Evolutionary conservation across 805 yeast genomes (phyloP).

Genomic region (Yamadazyma sp.): DNA sequence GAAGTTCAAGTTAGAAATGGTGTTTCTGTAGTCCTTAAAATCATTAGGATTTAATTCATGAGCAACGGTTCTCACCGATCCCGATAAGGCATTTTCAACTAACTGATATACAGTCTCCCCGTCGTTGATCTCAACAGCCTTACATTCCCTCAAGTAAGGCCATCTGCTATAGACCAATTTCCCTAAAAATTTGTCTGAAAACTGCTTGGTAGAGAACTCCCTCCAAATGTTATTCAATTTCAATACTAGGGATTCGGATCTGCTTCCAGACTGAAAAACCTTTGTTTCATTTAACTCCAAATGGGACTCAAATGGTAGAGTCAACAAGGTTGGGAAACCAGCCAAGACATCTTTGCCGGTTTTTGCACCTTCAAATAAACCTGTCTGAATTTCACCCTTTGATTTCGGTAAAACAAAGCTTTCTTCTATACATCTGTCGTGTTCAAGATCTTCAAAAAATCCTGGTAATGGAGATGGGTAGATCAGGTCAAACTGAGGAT

Average conservation of each 20-base stretch:
- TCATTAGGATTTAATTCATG: conserved; percentile 23
- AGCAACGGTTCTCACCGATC: conserved; percentile 5
- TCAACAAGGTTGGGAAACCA: conserved; percentile 84
- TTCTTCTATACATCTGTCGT: conserved; percentile 73
- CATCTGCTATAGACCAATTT: conserved; percentile 73
- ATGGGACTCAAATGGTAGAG: conserved; percentile 59
- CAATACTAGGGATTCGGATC: conserved; percentile 77
- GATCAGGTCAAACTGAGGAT: conserved; percentile 68
- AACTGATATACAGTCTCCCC: conserved; percentile 43
- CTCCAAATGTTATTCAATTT: conserved; percentile 54
- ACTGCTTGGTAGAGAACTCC: conserved; percentile 58
- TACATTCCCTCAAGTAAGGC: conserved; percentile 89
- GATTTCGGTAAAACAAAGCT: conserved; percentile 52
- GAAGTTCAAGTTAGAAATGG: conserved; percentile 38
- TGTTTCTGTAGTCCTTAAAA: conserved; percentile 42
- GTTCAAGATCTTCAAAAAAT: conserved; percentile 73
- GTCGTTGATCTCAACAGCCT: conserved; percentile 62
- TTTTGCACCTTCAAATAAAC: conserved; percentile 64
- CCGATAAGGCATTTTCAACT: conserved; percentile 23
- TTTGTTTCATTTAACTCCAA: conserved; percentile 62
- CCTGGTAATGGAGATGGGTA: conserved; percentile 78
- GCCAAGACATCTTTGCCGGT: conserved; percentile 73
- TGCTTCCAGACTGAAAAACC: conserved; percentile 83
- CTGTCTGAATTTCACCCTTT: conserved; percentile 46
- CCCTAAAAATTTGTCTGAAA: conserved; percentile 62